Base-by-base conservation (phyloP, 306 rosid genomes). In the Acacia crassicarpa region DNA sequence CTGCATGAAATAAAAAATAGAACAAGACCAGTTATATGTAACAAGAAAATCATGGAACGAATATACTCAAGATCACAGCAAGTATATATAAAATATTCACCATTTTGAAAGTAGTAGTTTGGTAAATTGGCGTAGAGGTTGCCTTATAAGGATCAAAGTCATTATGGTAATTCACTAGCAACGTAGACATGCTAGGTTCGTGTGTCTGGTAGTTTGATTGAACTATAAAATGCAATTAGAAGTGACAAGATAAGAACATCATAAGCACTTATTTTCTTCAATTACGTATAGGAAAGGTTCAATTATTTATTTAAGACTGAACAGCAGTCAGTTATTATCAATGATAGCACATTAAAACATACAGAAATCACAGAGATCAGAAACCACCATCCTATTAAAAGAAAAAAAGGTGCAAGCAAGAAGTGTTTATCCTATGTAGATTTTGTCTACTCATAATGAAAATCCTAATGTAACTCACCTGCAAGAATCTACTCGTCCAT, bases 401-500 rank as follows among this genome's bases (percentile, higher is more conserved):
- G 23, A 9, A 46, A 78, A 63, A 78, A 54, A 40, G 13, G 13
- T 53, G 76, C 76, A 22, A 25, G 73, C 35, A 79, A 68, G 73
- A 67, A 22, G 53, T 25, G 27, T 40, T 73, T 67, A 81, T 32
- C 78, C 63, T 70, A 9, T 25, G 69, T 75, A 78, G 78, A 43
- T 19, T 61, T 81, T 63, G 32, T 45, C 56, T 25, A 85, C 98
- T 85, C 82, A 95, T 23, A 9, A 23, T 13, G 65, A 70, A 82
- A 56, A 74, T 30, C 75, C 65, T 61, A 75, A 70, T 61, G 58
- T 7, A 56, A 76, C 75, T 80, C 63, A 91, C 99, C 93, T 89
- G 93, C 99, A 93, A 82, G 97, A 79, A 84, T 95, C 98, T 79
- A 92, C 97, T 84, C 97, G 87, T 32, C 94, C 94, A 77, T 92